These are phyloP conservation scores for Pyricularia sp. DNA, from an alignment of 2,329 filamentous ascomycete species.

Conservation along the genomic window DNA sequence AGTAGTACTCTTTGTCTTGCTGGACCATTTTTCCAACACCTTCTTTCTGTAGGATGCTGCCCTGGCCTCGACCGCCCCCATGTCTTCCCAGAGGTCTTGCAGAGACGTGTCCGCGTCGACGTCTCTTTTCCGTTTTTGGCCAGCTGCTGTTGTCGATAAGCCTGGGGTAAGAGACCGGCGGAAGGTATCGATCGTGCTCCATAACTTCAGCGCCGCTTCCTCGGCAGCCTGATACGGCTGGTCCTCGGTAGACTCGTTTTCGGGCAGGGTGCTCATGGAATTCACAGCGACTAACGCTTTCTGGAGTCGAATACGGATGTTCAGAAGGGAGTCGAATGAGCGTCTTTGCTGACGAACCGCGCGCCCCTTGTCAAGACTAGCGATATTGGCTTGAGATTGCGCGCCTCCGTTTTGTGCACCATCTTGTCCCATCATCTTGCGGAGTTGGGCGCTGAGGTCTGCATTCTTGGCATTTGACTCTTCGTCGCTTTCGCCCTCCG, in stretches of 20 bases:
- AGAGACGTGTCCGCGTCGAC: conserved; percentile 18
- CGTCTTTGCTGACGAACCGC: conserved; percentile 81
- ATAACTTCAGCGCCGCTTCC: conserved; percentile 73
- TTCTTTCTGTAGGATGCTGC: conserved; percentile 54
- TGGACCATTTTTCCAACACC: conserved; percentile 83
- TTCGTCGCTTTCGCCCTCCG: conserved; percentile 21
- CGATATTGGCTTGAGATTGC: conserved; percentile 53
- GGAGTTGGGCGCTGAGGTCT: conserved; percentile 41
- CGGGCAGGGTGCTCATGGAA: conserved; percentile 46
- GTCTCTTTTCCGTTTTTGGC: conserved; percentile 52
- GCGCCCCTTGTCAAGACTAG: conserved; percentile 74
- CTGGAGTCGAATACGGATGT: conserved; percentile 85
- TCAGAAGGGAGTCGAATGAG: conserved; percentile 80
- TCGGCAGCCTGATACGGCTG: conserved; percentile 68
- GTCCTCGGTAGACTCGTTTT: conserved; percentile 26
- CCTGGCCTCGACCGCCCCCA: conserved; percentile 55
- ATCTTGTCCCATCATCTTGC: conserved; percentile 52
- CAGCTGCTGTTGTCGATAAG: conserved; percentile 30
- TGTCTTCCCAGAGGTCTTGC: conserved; percentile 64
- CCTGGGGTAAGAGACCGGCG: conserved; percentile 50
- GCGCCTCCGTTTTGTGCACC: conserved; percentile 58
- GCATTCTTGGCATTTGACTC: conserved; percentile 20
- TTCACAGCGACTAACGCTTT: conserved; percentile 81
- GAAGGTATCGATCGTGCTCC: conserved; percentile 68
- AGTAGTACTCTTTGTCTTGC: conserved; percentile 59